These are phyloP conservation scores for Tephrocybe sp. DNA, from an alignment of 768 basidiomycete genomes.

Conservation along the genomic window DNA sequence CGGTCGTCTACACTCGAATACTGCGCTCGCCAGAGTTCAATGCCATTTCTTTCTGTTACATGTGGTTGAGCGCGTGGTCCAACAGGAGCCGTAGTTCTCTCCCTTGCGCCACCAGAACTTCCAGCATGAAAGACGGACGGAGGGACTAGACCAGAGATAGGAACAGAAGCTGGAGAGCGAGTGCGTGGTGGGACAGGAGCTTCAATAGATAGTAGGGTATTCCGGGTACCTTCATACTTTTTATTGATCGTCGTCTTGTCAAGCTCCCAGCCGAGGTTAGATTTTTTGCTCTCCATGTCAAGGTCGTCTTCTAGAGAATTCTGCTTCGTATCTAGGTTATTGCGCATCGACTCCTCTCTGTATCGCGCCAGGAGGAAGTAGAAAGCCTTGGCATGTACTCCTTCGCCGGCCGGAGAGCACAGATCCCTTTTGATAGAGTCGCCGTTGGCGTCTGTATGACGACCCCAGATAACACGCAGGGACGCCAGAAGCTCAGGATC, in stretches of 20 bases:
- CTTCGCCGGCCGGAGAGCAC: conserved; percentile 64
- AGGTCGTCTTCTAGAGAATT: conserved; percentile 24
- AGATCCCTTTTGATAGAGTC: conserved; percentile 62
- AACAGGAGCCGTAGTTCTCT: conserved; percentile 46
- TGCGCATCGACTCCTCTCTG: conserved; percentile 51
- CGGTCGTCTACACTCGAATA: conserved; percentile 6
- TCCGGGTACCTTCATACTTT: conserved; percentile 27
- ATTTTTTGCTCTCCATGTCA: conserved; percentile 27
- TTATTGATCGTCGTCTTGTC: conserved; percentile 27
- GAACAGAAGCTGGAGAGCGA: conserved; percentile 15
- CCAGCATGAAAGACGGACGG: conserved; percentile 22
- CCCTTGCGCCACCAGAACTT: conserved; percentile 26
- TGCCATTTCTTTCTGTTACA: conserved; percentile 15
- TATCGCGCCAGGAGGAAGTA: conserved; percentile 81
- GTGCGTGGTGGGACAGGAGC: conserved; percentile 16
- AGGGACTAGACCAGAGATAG: conserved; percentile 14
- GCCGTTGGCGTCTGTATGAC: conserved; percentile 54
- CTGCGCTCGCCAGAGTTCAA: conserved; percentile 23
- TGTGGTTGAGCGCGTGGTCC: conserved; percentile 42
- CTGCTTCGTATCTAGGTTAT: conserved; percentile 48
- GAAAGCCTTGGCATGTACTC: conserved; percentile 82
- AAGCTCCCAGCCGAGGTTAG: conserved; percentile 39
- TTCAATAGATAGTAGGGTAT: conserved; percentile 16
- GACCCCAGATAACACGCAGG: conserved; percentile 81
- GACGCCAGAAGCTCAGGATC: conserved; percentile 78